Conservation (phyloP, 768 basidiomycete species). For the Tulasnella sp. region DNA sequence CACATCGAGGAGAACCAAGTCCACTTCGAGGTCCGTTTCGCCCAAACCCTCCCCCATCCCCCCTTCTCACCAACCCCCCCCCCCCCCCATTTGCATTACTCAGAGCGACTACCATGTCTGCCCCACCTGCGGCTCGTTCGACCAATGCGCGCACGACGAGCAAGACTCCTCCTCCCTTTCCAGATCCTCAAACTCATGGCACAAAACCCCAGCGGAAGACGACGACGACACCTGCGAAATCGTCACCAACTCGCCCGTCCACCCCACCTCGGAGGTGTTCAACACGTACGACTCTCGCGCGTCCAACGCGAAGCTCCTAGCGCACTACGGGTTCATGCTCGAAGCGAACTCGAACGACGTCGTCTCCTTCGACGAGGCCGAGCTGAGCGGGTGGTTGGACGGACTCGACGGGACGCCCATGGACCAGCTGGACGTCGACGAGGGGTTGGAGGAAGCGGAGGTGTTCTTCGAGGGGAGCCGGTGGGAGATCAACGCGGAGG, state of each 20-base stretch:
- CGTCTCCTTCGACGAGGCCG: neutral
- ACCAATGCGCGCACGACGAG: slow-evolving; percentile 56
- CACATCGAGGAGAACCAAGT: slow-evolving; percentile 57
- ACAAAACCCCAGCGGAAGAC: neutral
- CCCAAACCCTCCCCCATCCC: neutral
- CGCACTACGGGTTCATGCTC: slow-evolving; percentile 62
- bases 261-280: slow-evolving; percentile 46
- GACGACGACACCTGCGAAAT: slow-evolving; percentile 41
- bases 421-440: neutral
- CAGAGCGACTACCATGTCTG: slow-evolving; percentile 71
- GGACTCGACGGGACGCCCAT: neutral
- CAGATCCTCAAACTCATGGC: neutral
- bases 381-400: neutral
- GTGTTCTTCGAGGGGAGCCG: neutral
- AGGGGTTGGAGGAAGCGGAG: neutral
- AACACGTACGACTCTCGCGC: slow-evolving; percentile 62
- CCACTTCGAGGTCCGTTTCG: slow-evolving; percentile 50
- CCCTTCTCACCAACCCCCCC: neutral
- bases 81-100: neutral
- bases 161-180: slow-evolving; percentile 13
- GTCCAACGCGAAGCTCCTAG: slow-evolving; percentile 52
- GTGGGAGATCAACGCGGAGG: slow-evolving; percentile 1
- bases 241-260: slow-evolving; percentile 45
- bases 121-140: slow-evolving; percentile 52
- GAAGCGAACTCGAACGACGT: slow-evolving; percentile 59